Base-by-base conservation (phyloP, 2,329 filamentous ascomycete genomes). In the Neoscytalidium dimidiatum region DNA sequence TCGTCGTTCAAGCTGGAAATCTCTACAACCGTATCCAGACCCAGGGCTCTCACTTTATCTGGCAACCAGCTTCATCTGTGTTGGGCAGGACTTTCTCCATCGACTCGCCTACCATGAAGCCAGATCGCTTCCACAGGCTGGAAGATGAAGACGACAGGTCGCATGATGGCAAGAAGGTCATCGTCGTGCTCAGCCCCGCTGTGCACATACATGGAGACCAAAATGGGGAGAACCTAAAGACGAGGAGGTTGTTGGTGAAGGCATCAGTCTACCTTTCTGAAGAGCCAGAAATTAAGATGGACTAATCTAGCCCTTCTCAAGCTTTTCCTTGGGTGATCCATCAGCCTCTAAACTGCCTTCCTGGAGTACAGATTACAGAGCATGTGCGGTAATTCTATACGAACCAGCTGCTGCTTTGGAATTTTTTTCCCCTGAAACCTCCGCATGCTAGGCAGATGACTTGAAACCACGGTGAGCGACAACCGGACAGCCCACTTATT, bases 111-210 rank as follows among this genome's bases (percentile, higher is more conserved):
- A 17, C 7, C 17, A 23, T 62, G 44, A 51, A 33, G n/a, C 43
- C 58, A 2, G 58, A 62, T 19, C 58, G 58, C 14, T 21, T 51
- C 3, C 46, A 62, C 35, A 62, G 48, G 44, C 28, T 62, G 4
- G 58, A 62, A 2, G 58, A 62, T 29, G 43, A 62, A 29, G 43
- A 51, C 3, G 31, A 62, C 13, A 17, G 14, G 2, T 8, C 28
- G 9, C 7, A 28, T 14, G 58, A 62, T 26, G 58, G 58, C 2
- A n/a, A 48, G 9, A 7, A 2, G 28, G 28, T 51, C 28, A 41
- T 23, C 23, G 38, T 62, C 14, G 31, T 51, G 4, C 5, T 51
- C 4, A 62, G 43, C 19, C 58, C 58, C 11, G 4, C 23, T 11
- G 44, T 62, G 4, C 6, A n/a, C 1, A 44, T 28, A 0, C 7